phyloP scores from a whole-genome alignment of 176 grass and related monocot genomes.

The Ampelocalamus luodianensis region DNA sequence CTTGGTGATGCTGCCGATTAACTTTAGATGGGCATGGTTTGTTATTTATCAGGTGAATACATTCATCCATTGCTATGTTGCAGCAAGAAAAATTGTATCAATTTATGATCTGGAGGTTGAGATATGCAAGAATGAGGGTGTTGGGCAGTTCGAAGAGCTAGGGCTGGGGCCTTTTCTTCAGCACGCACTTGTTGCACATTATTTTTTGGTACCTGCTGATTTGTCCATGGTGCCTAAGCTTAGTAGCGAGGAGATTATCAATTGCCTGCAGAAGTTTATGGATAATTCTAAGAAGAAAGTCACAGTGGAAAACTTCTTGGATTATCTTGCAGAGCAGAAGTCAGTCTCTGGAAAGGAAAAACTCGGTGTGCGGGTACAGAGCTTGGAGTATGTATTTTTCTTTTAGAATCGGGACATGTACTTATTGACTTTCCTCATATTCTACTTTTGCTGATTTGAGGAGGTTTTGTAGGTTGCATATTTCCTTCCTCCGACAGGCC shows the following conservation, averaged over 20 bases:
- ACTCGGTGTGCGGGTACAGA: too few species aligned
- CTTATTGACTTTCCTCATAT: slow-evolving; percentile 41
- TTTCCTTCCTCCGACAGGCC: slow-evolving; percentile 67
- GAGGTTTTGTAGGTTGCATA: slow-evolving; percentile 68
- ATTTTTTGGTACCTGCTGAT: slow-evolving; percentile 68
- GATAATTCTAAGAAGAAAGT: slow-evolving; percentile 59
- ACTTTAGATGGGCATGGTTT: slow-evolving; percentile 39
- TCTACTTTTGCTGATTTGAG: slow-evolving; percentile 45
- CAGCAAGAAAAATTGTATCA: slow-evolving; percentile 69
- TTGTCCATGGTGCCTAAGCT: slow-evolving; percentile 62
- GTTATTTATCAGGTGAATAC: slow-evolving; percentile 71
- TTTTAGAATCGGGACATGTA: slow-evolving; percentile 13
- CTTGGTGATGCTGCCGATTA: slow-evolving; percentile 29
- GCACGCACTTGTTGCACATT: slow-evolving; percentile 70
- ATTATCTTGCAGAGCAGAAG: slow-evolving; percentile 67
- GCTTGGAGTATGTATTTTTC: slow-evolving; percentile 74
- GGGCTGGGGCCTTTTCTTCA: slow-evolving; percentile 74
- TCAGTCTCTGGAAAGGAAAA: slow-evolving; percentile 59
- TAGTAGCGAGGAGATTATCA: slow-evolving; percentile 67
- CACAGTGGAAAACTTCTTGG: slow-evolving; percentile 68
- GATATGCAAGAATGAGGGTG: slow-evolving; percentile 85
- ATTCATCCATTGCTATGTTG: slow-evolving; percentile 90
- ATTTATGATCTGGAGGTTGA: slow-evolving; percentile 81
- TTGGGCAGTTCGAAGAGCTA: slow-evolving; percentile 81
- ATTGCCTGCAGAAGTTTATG: slow-evolving; percentile 56